These are phyloP conservation scores for Lasiodiplodia citricola DNA, from an alignment of 2,329 filamentous ascomycete genomes.

Conservation along the genomic window DNA sequence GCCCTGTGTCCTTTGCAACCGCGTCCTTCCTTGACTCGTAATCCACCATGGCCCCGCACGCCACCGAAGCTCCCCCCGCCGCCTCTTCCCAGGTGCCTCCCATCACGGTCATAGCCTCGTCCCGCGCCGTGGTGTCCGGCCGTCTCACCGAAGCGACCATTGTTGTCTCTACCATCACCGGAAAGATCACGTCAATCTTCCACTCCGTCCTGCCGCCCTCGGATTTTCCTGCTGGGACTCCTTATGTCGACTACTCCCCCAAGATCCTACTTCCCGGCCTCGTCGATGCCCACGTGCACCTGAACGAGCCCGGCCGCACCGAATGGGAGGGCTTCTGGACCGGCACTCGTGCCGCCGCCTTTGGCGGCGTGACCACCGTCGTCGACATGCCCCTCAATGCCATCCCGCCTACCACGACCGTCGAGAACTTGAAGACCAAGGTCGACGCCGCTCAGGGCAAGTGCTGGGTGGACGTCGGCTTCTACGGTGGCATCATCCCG, in stretches of 20 bases:
- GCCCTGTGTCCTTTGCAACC: not conserved
- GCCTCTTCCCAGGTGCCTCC: conserved; percentile 42
- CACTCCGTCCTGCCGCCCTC: conserved; percentile 75
- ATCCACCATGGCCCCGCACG: conserved; percentile 44
- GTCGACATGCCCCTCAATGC: conserved; percentile 98
- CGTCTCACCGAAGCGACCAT: conserved; percentile 83
- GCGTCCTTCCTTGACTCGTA: not conserved
- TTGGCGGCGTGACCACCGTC: conserved; percentile 94
- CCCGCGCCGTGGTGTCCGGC: conserved; percentile 78
- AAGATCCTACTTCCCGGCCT: conserved; percentile 85
- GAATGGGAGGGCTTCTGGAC: conserved; percentile 99
- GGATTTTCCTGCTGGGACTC: conserved; percentile 73
- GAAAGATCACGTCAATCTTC: conserved; percentile 81
- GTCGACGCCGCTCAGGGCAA: conserved; percentile 80
- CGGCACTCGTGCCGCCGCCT: conserved; percentile 89
- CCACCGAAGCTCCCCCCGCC: conserved; percentile 31
- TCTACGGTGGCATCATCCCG: conserved; percentile 93
- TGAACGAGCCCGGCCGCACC: conserved; percentile 94
- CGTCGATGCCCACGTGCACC: conserved; percentile 95
- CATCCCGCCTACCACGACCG: conserved; percentile 92
- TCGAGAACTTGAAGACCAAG: conserved; percentile 82
- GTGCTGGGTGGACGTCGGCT: conserved; percentile 99
- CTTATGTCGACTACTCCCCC: conserved; percentile 84
- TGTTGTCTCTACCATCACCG: conserved; percentile 74
- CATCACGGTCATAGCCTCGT: conserved; percentile 81